These are phyloP conservation scores for Urostyla sp. DNA, from an alignment of 73 alveolate genomes.

Conservation along the genomic window DNA sequence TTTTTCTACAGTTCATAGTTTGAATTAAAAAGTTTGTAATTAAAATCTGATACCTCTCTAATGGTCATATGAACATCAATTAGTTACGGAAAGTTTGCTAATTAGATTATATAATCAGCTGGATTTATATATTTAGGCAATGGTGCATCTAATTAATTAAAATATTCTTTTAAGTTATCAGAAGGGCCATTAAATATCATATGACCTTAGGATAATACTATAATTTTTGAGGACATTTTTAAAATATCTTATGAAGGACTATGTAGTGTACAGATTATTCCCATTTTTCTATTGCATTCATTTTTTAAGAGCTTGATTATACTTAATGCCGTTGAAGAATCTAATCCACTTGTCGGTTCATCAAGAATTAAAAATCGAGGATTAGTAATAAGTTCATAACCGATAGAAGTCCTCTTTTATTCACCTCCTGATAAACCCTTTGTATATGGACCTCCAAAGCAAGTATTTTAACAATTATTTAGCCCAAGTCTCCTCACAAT, in stretches of 20 bases:
- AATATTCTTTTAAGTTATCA: neutral
- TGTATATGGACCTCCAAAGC: conserved; percentile 64
- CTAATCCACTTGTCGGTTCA: conserved; percentile 87
- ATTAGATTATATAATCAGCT: conserved; percentile 47
- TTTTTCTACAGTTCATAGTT: too few relatives aligned
- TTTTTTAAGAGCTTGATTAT: conserved; percentile 45
- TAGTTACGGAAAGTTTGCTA: conserved; percentile 27
- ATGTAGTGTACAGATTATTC: conserved; percentile 67
- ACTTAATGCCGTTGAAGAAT: conserved; percentile 60
- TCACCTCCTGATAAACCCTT: conserved; percentile 76
- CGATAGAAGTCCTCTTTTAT: conserved; percentile 71
- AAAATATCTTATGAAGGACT: conserved; percentile 64
- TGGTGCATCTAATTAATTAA: conserved; percentile 24
- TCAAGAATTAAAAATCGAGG: conserved; percentile 67
- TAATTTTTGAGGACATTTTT: conserved; percentile 54
- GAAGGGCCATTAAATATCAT: conserved; percentile 51
- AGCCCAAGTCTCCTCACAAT: conserved; percentile 59
- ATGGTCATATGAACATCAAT: too few relatives aligned
- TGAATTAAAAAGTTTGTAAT: too few relatives aligned
- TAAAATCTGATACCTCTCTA: too few relatives aligned
- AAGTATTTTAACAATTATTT: conserved; percentile 64
- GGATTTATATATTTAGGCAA: conserved; percentile 63
- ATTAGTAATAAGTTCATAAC: conserved; percentile 59
- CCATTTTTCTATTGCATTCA: conserved; percentile 7
- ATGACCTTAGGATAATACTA: conserved; percentile 53